These are phyloP conservation scores for Phytophthora fragariae DNA, from an alignment of 352 stramenopile species.

Conservation along the genomic window DNA sequence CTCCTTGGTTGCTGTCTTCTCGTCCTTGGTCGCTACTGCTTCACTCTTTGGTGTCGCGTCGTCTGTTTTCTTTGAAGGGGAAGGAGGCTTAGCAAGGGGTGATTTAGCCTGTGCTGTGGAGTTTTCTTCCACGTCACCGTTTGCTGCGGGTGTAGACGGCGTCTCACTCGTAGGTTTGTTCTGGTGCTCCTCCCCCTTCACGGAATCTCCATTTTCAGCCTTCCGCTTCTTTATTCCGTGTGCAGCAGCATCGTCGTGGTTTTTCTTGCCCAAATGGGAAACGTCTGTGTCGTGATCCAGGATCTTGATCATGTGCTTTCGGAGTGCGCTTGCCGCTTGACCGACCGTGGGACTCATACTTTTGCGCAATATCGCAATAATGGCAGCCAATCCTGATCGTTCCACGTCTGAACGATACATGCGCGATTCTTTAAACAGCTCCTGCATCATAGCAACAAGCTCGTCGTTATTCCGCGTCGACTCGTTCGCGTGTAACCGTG, in stretches of 20 bases:
- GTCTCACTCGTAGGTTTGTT: conserved; percentile 12
- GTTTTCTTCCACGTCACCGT: conserved; percentile 21
- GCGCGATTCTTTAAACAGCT: conserved; percentile 75
- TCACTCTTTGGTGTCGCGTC: conserved; percentile 11
- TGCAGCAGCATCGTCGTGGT: conserved; percentile 14
- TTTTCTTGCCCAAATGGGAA: conserved; percentile 46
- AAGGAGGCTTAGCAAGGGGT: not conserved
- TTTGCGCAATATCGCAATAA: conserved; percentile 76
- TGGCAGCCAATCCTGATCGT: conserved; percentile 67
- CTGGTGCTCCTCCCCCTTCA: conserved; percentile 31
- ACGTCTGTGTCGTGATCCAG: conserved; percentile 58
- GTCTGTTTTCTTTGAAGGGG: conserved; percentile 24
- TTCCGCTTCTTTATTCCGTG: conserved; percentile 60
- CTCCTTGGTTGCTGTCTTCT: too few species aligned
- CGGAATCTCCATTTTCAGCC: conserved; percentile 36
- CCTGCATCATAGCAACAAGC: conserved; percentile 73
- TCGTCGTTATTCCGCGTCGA: conserved; percentile 83
- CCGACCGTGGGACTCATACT: conserved; percentile 73
- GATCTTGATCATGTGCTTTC: conserved; percentile 82
- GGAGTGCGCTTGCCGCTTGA: conserved; percentile 74
- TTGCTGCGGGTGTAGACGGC: conserved; percentile 15
- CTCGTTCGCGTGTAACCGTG: conserved; percentile 65
- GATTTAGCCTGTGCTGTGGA: conserved; percentile 4
- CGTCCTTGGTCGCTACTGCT: not conserved
- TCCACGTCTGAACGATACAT: conserved; percentile 80